These are phyloP conservation scores for Solanum hybrid DNA, from an alignment of 305 asterid genomes.

Conservation along the genomic window DNA sequence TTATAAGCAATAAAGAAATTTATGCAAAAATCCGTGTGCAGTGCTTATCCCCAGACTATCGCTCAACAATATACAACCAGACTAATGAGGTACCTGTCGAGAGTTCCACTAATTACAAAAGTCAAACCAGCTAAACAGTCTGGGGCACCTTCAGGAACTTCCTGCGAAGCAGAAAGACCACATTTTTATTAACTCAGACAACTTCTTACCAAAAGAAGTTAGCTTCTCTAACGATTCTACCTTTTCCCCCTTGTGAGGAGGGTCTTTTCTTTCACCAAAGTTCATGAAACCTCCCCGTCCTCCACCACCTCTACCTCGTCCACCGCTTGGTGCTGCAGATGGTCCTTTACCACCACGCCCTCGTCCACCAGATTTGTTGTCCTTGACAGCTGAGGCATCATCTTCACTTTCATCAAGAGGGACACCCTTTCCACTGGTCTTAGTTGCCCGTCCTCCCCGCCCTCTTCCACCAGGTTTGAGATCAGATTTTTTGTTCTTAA, in stretches of 20 bases:
- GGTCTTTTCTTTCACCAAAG: constrained; percentile 98
- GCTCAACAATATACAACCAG: constrained; percentile 5
- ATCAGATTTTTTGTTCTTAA: constrained; percentile 30
- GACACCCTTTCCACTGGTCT: constrained; percentile 24
- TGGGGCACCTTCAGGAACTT: constrained; percentile 92
- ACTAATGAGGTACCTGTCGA: constrained; percentile 61
- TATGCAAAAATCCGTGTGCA: background rate
- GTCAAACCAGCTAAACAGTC: constrained; percentile 86
- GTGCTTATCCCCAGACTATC: background rate
- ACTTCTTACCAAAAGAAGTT: background rate
- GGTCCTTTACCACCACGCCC: constrained; percentile 90
- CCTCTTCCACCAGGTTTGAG: constrained; percentile 66
- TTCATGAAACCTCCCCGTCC: constrained; percentile 95
- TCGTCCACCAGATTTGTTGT: constrained; percentile 60
- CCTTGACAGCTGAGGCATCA: constrained; percentile 51
- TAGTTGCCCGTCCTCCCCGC: constrained; percentile 54
- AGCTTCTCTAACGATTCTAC: constrained; percentile 23
- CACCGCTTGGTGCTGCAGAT: constrained; percentile 43
- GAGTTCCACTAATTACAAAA: constrained; percentile 96
- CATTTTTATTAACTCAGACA: background rate
- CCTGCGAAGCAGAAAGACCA: constrained; percentile 45
- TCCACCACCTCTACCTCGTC: constrained; percentile 92
- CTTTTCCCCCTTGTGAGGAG: constrained; percentile 99
- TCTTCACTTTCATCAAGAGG: constrained; percentile 48
- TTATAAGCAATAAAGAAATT: background rate